A percentile compares a stretch with the other conserved stretches of the same genome.
Conservation (phyloP, 2,329 filamentous ascomycete genomes). For the Coniochaeta sp. region DNA sequence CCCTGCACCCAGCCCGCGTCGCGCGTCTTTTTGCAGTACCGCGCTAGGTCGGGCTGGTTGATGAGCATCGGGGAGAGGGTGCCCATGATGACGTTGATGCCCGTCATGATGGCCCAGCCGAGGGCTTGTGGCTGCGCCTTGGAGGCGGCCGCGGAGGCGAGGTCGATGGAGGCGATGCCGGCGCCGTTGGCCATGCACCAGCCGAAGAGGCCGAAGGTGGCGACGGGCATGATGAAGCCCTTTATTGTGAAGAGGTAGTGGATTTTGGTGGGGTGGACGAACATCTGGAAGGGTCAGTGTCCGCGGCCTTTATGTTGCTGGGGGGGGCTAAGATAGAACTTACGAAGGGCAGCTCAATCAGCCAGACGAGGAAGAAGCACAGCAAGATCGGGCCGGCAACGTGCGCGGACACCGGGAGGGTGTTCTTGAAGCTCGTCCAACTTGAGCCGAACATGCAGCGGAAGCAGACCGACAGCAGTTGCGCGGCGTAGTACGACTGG, state of each 20-base stretch:
- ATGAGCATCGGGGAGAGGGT: not conserved
- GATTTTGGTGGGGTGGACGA: slow-evolving; percentile 23
- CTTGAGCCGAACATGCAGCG: not conserved
- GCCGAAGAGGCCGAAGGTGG: slow-evolving; percentile 26
- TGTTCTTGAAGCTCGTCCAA: not conserved
- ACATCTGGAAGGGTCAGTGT: too few relatives aligned
- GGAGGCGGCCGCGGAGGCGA: slow-evolving; percentile 18
- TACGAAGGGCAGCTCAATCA: not conserved
- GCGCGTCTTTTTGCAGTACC: slow-evolving; percentile 23
- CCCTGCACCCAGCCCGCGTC: slow-evolving; percentile 24
- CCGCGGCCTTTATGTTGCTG: too few relatives aligned
- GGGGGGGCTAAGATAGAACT: not conserved
- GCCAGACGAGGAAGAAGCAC: not conserved
- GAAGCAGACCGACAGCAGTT: not conserved
- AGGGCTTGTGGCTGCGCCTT: slow-evolving; percentile 18
- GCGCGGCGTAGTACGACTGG: not conserved
- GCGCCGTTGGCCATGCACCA: slow-evolving; percentile 23
- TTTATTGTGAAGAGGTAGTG: slow-evolving; percentile 18
- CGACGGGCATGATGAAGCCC: slow-evolving; percentile 22
- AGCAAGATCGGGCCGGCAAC: not conserved
- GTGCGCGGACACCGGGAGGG: not conserved
- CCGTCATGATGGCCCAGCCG: slow-evolving; percentile 28
- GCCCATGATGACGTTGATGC: slow-evolving; percentile 31
- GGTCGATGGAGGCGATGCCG: slow-evolving; percentile 15
- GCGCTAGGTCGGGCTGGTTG: slow-evolving; percentile 25